Evolutionary conservation across 2,329 filamentous ascomycete species (phyloP).

Genomic region (Ceratocystis albifundus): DNA sequence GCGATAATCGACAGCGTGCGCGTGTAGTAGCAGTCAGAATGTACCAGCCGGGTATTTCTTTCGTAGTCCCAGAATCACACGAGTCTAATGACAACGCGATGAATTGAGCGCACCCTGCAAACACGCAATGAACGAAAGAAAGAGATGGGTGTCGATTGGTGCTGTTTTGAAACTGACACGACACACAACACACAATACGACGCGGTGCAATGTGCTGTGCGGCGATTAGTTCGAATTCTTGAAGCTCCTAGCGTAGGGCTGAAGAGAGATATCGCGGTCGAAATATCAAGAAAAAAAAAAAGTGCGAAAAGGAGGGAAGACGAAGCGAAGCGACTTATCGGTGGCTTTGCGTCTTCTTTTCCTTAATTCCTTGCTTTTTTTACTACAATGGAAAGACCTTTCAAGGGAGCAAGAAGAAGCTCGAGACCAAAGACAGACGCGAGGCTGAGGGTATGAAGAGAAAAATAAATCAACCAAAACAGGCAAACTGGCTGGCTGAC

Average conservation of each 20-base stretch:
- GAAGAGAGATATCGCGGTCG: background rate
- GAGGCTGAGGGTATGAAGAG: conserved; percentile 3
- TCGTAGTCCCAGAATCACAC: background rate
- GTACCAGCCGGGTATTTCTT: background rate
- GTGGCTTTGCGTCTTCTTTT: background rate
- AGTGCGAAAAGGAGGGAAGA: background rate
- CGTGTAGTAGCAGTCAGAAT: background rate
- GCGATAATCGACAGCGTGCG: background rate
- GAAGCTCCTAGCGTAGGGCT: background rate
- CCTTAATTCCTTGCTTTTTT: background rate
- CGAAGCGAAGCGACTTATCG: background rate
- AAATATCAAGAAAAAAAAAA: background rate
- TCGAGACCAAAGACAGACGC: background rate
- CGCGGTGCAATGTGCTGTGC: background rate
- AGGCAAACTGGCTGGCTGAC: background rate
- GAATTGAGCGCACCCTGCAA: background rate
- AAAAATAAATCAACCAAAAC: background rate
- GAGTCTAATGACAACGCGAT: background rate
- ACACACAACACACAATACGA: conserved; percentile 5
- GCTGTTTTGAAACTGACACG: conserved; percentile 1
- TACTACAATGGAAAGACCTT: background rate
- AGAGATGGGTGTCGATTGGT: background rate
- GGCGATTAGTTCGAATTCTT: background rate
- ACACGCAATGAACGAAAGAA: background rate
- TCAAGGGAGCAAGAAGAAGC: background rate